A percentile compares a stretch with the other conserved stretches of the same genome.
Conservation (phyloP, 176 grass and related monocot genomes). For the Triticum dicoccoides region DNA sequence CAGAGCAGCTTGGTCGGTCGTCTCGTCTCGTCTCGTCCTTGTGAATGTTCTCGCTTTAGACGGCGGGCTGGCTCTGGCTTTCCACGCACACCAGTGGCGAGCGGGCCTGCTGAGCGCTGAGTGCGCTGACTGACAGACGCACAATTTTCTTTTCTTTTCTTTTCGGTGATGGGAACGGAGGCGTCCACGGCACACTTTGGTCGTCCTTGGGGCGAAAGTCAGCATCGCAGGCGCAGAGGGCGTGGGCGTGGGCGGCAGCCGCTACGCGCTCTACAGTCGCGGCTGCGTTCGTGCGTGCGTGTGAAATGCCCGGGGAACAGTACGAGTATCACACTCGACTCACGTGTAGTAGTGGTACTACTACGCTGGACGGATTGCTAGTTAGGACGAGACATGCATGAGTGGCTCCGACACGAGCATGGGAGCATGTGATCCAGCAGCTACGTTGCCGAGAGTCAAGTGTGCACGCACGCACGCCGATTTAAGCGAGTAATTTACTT, state of each 20-base stretch:
- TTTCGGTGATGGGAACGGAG: too few relatives aligned
- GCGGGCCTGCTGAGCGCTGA: too few relatives aligned
- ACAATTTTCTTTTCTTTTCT: too few relatives aligned
- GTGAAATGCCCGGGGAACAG: not conserved
- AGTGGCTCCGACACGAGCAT: not conserved
- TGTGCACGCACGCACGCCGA: not conserved
- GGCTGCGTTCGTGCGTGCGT: not conserved
- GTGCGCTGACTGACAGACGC: not conserved
- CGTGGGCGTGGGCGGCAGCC: not conserved
- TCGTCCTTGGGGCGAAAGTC: not conserved
- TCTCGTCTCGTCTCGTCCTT: not conserved
- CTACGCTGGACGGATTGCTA: not conserved
- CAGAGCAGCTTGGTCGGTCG: not conserved
- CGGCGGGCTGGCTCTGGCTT: not conserved
- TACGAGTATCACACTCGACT: not conserved
- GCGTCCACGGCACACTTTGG: not conserved
- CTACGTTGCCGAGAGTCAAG: not conserved
- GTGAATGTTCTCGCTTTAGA: conserved; percentile 11
- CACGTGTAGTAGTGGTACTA: not conserved
- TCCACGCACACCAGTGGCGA: not conserved
- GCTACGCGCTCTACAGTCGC: not conserved
- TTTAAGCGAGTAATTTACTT: not conserved
- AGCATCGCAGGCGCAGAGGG: not conserved
- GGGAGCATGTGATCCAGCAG: not conserved
- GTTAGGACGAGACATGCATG: not conserved